phyloP scores from a whole-genome alignment of 2,329 filamentous ascomycete genomes.

The Colletotrichum lentis region DNA sequence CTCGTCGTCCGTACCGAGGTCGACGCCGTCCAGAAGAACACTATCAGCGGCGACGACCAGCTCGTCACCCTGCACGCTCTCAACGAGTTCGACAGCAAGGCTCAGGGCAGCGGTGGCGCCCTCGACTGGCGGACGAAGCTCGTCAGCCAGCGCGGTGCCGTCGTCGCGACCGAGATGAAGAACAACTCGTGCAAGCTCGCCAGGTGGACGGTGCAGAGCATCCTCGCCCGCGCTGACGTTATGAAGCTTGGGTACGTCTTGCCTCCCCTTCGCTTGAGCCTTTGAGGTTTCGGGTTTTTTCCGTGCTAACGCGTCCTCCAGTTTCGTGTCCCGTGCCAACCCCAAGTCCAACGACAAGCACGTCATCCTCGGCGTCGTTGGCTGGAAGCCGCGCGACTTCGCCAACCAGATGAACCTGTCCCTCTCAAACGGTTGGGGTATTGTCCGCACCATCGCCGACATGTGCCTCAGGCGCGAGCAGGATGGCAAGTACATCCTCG shows the following conservation, averaged over 20 bases:
- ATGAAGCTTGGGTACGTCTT: slow-evolving; percentile 92
- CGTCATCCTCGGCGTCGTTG: slow-evolving; percentile 92
- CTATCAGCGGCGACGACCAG: slow-evolving; percentile 89
- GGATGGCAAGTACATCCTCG: slow-evolving; percentile 82
- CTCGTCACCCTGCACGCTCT: slow-evolving; percentile 92
- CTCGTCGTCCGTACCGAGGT: slow-evolving; percentile 94
- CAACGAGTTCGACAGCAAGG: slow-evolving; percentile 99
- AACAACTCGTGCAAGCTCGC: slow-evolving; percentile 99
- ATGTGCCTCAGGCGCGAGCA: slow-evolving; percentile 79
- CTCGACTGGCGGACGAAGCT: slow-evolving; percentile 98
- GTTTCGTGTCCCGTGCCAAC: slow-evolving; percentile 94
- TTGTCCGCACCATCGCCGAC: slow-evolving; percentile 96
- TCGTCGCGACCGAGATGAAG: slow-evolving; percentile 99
- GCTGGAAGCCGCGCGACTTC: slow-evolving; percentile 98
- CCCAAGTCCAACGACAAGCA: slow-evolving; percentile 93
- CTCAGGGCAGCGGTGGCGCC: slow-evolving; percentile 91
- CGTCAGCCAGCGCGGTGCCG: slow-evolving; percentile 91
- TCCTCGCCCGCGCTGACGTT: slow-evolving; percentile 94
- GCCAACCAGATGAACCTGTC: slow-evolving; percentile 98
- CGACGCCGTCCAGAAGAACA: slow-evolving; percentile 95
- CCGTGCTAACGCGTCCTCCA: slow-evolving; percentile 50
- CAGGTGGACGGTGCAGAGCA: slow-evolving; percentile 95
- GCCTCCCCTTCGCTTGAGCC: neutral
- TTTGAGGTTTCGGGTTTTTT: slow-evolving; percentile 46
- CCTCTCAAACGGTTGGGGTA: slow-evolving; percentile 97